Evolutionary conservation across 345 rosid genomes (phyloP).

Genomic region (Syzygium aromaticum): DNA sequence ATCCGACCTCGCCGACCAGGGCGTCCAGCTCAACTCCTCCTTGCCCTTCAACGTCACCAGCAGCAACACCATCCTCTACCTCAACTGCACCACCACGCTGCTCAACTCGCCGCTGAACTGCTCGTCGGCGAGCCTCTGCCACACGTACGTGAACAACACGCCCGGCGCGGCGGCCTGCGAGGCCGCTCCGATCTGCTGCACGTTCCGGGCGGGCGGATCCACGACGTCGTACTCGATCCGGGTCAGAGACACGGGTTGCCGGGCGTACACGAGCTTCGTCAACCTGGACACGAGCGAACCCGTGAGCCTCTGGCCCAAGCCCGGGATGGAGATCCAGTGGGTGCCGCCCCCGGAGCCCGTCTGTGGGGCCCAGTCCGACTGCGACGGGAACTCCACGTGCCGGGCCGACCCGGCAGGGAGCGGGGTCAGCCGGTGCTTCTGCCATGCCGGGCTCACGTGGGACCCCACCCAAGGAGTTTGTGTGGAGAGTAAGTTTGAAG

Average conservation of each 20-base stretch:
- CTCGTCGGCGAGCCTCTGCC: constrained; percentile 26
- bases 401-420: constrained; percentile 1
- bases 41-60: constrained; percentile 44
- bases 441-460: constrained; percentile 17
- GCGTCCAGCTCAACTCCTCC: constrained; percentile 15
- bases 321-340: constrained; percentile 43
- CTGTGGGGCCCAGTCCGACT: constrained; percentile 28
- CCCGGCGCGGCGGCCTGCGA: neutral
- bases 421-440: constrained; percentile 28
- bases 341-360: constrained; percentile 22
- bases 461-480: constrained; percentile 25
- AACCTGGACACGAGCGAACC: constrained; percentile 19
- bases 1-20: constrained; percentile 16
- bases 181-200: constrained; percentile 25
- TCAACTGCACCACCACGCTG: constrained; percentile 25
- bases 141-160: constrained; percentile 14
- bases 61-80: constrained; percentile 28
- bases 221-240: constrained; percentile 27
- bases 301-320: constrained; percentile 26
- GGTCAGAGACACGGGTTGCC: constrained; percentile 23
- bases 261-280: constrained; percentile 39
- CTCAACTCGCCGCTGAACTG: constrained; percentile 33
- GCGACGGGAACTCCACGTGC: constrained; percentile 32
- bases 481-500: constrained; percentile 6
- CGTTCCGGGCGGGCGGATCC: constrained; percentile 22